Base-by-base conservation (phyloP, 2,329 filamentous ascomycete species). In the Aspergillus fischeri region DNA sequence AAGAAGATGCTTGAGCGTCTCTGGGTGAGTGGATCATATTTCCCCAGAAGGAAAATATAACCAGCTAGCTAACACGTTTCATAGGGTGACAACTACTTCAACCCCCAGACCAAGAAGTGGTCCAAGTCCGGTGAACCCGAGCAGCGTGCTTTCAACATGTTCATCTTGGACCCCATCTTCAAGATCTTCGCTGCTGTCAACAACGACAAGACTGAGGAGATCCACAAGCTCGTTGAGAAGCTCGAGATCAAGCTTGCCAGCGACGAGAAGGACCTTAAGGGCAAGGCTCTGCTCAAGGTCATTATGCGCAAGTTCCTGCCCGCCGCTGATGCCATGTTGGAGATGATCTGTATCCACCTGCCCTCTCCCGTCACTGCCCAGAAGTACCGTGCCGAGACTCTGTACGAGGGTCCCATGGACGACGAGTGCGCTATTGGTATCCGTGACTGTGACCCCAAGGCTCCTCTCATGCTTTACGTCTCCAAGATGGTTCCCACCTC, bases 1-100 rank as follows among this genome's bases (percentile, higher is more conserved):
- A 89, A 88, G 84, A 97, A 97, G 91, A 97, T 99, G 94, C 96
- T 97, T 90, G 91, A 97, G 85, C 92, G 94, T 88, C 91, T 99
- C 70, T 99, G 94, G 94, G 88, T 91, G 81, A 79, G 86, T 73
- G 61, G 41, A 73, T 60, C 72, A 24, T 63, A 63, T 17, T 62
- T 55, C 57, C 20, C 8, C 9, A 17, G 6, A 25, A 10, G n/a
- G 8, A 28, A 11, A 14, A 17, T 5, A 29, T 8, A 27, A 21
- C 10, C 1, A 2, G 17, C 11, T 27, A 25, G 42, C 56, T 57
- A 55, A 58, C 27, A 24, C 25, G 4, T 1, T 29, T 8, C 61
- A 10, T 54, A 84, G 81, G 94, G 94, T 70, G 94, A 99, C 88
- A 97, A 92, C 86, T 99, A 86, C 87, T 99, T 99, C 90, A 97